A percentile compares a stretch with the other conserved stretches of the same genome.
These are phyloP conservation scores for Hydnum rufescens DNA, from an alignment of 768 basidiomycete species.

Conservation along the genomic window DNA sequence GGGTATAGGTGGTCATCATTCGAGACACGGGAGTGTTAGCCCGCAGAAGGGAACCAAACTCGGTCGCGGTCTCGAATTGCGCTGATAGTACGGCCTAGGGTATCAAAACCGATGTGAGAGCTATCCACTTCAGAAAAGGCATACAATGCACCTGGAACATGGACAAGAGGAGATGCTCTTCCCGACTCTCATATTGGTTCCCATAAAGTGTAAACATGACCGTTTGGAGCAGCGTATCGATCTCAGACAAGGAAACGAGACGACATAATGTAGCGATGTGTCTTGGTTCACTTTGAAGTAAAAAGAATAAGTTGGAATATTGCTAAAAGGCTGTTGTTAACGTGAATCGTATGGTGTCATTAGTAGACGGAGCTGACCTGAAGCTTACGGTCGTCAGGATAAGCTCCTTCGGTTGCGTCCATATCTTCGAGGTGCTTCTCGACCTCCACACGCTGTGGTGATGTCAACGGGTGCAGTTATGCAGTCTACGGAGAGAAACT, in stretches of 20 bases:
- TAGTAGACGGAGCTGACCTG: slow-evolving; percentile 13
- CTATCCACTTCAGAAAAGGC: not conserved
- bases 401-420: slow-evolving; percentile 79
- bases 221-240: slow-evolving; percentile 96
- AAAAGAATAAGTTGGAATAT: slow-evolving; percentile 97
- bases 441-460: slow-evolving; percentile 70
- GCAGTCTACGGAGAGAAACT: slow-evolving; percentile 12
- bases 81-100: slow-evolving; percentile 85
- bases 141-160: slow-evolving; percentile 57
- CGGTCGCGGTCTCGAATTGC: slow-evolving; percentile 97
- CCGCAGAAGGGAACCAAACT: slow-evolving; percentile 94
- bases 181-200: slow-evolving; percentile 95
- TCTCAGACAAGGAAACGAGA: slow-evolving; percentile 87
- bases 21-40: slow-evolving; percentile 98
- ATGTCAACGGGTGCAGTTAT: not conserved
- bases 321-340: slow-evolving; percentile 30
- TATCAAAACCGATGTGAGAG: not conserved
- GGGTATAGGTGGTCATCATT: slow-evolving; percentile 99
- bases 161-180: slow-evolving; percentile 93
- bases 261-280: slow-evolving; percentile 94
- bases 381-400: slow-evolving; percentile 82
- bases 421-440: slow-evolving; percentile 90
- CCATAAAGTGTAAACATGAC: slow-evolving; percentile 99
- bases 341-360: not conserved
- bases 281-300: slow-evolving; percentile 91